Evolutionary conservation across 306 rosid species (phyloP), one percentile per base, ranked within the genome.

Genomic region (Acacia melanoxylon): DNA sequence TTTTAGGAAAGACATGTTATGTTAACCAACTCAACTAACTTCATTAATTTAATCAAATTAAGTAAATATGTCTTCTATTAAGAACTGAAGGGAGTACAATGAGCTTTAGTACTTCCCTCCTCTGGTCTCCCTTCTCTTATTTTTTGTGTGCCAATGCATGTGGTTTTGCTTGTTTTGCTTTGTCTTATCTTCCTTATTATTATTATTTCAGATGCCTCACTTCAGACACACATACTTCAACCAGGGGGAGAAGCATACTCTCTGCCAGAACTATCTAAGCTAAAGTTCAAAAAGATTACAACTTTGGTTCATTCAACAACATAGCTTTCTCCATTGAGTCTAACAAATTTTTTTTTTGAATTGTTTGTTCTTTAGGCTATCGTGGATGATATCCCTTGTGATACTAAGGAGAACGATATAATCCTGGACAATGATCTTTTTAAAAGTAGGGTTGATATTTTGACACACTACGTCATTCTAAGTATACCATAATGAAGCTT

Each of bases 401-500:
- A 78, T 74, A 88, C 95, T 41, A 78, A 77, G 75, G 90, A 84
- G 20, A 85, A 86, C 58, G 92, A 91, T 82, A 68, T 74, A 54
- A 58, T 49, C 63, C 31, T 88, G 48, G 87, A 83, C 37, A 89
- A 74, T 76, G 80, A 41, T 24, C 79, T 92, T 24, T 78, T 89
- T 37, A 82, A 84, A 35, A 76, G 68, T 46, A 87, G 92, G 82
- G 37, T 45, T 29, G 67, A 63, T 62, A 86, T 92, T 77, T 74
- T 91, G 94, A 90, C 80, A 82, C 93, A 15, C 91, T 86, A 58
- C 89, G 91, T 29, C 87, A 84, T 29, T 94, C 94, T 24, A 91
- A 90, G 91, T 85, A 90, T 85, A 89, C 98, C 54, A 78, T 93
- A 45, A 86, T 86, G 84, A 91, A 87, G 89, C 85, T 89, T 74